phyloP scores from a whole-genome alignment of 139 green algal species.

The Ettlia oleoabundans region DNA sequence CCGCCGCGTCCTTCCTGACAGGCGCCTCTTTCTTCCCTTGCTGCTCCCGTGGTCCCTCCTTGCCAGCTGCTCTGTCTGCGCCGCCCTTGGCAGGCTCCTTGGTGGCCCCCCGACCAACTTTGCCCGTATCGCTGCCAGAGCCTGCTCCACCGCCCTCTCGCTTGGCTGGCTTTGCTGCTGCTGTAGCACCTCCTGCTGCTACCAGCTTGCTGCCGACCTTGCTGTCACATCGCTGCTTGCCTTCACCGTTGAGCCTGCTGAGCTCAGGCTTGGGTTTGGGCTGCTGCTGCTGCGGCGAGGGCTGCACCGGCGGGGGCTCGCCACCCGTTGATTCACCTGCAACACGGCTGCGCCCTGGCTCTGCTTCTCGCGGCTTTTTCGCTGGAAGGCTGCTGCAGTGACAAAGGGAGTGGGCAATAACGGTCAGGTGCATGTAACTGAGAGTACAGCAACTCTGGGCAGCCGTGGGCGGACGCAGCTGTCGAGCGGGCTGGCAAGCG shows the following conservation, averaged over 20 bases:
- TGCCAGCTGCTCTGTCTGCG: not conserved
- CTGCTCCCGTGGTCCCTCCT: not conserved
- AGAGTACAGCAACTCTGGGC: too few species aligned
- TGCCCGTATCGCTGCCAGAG: not conserved
- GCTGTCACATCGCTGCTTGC: not conserved
- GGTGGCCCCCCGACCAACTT: not conserved
- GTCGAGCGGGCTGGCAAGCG: too few species aligned
- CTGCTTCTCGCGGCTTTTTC: not conserved
- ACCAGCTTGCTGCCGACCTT: not conserved
- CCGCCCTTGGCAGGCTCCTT: not conserved
- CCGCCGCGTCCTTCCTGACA: not conserved
- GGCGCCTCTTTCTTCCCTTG: not conserved
- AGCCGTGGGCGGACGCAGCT: not conserved
- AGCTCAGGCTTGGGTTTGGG: not conserved
- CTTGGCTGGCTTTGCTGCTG: conserved; percentile 9
- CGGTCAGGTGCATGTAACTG: too few species aligned
- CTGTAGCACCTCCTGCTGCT: not conserved
- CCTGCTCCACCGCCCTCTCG: not conserved
- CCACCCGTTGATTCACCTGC: not conserved
- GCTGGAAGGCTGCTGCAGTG: not conserved
- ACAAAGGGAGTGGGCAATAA: too few species aligned
- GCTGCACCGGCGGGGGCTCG: not conserved
- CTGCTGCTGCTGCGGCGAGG: conserved; percentile 1
- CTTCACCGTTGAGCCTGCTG: not conserved
- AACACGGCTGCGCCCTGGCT: not conserved